A percentile compares a stretch with the other conserved stretches of the same genome.
These are phyloP conservation scores for Solanum microdontum DNA, from an alignment of 257 asterid genomes.

Conservation along the genomic window DNA sequence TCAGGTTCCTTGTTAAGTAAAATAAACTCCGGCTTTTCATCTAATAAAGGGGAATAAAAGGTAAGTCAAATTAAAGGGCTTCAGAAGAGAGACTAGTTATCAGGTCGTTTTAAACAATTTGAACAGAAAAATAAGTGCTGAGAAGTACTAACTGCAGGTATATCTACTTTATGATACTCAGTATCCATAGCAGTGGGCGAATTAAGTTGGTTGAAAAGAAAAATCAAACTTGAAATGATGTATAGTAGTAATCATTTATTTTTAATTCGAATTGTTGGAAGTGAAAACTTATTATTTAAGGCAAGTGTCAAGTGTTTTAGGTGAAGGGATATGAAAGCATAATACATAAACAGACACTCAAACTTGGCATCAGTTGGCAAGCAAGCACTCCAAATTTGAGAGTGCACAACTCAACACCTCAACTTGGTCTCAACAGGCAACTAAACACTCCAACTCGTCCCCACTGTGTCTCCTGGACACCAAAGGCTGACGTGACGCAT, in stretches of 20 bases:
- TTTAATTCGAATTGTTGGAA: background rate
- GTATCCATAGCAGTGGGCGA: background rate
- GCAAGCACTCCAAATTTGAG: background rate
- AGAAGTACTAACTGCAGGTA: background rate
- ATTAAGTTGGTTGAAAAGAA: background rate
- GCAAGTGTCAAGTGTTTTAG: background rate
- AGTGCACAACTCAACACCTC: background rate
- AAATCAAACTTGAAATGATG: background rate
- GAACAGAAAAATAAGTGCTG: background rate
- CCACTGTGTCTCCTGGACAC: background rate
- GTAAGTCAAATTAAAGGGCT: background rate
- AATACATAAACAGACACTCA: background rate
- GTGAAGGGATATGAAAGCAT: background rate
- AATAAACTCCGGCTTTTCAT: constrained; percentile 64
- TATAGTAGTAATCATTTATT: background rate
- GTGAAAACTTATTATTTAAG: background rate
- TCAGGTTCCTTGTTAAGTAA: constrained; percentile 73
- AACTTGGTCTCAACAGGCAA: background rate
- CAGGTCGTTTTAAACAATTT: background rate
- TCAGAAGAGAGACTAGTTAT: background rate
- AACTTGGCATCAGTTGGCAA: background rate
- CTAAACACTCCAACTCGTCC: background rate
- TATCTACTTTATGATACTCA: background rate
- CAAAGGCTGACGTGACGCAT: background rate
- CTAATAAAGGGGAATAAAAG: constrained; percentile 25